Evolutionary conservation across 441 rosid genomes (phyloP).

Genomic region (Bocquillonia castaneifolia): DNA sequence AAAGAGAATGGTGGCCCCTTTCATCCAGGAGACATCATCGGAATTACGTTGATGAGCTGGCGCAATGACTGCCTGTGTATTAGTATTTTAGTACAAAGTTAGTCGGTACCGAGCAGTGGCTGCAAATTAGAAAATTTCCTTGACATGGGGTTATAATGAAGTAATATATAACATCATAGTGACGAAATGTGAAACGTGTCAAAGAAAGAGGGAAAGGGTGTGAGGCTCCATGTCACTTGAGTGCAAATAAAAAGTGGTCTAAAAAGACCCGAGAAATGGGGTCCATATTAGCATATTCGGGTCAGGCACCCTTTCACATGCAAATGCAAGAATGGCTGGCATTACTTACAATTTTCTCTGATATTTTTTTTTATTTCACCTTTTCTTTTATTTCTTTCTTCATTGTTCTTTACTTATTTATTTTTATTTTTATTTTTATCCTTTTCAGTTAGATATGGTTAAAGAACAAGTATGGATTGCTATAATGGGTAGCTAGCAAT

Average conservation of each 20-base stretch:
- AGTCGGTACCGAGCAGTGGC: no score
- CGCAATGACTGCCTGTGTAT: no score
- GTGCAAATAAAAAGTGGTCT: slow-evolving; percentile 26
- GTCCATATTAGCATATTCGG: slow-evolving; percentile 33
- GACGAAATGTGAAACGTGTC: slow-evolving; percentile 15
- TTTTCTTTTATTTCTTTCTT: no score
- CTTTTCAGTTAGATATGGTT: slow-evolving; percentile 16
- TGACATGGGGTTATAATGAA: slow-evolving; percentile 14
- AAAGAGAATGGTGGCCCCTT: no score
- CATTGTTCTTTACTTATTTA: no score
- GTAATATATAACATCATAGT: slow-evolving; percentile 26
- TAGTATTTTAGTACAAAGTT: no score
- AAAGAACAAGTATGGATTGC: slow-evolving; percentile 29
- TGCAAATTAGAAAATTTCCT: no score
- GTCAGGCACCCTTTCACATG: slow-evolving; percentile 27
- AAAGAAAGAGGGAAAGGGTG: slow-evolving; percentile 4
- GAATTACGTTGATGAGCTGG: no score
- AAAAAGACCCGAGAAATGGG: slow-evolving; percentile 35
- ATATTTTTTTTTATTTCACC: neutral
- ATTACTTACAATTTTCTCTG: neutral
- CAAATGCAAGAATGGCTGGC: slow-evolving; percentile 1
- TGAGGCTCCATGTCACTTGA: slow-evolving; percentile 28
- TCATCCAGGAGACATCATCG: no score
- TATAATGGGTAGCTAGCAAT: slow-evolving; percentile 28
- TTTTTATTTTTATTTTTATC: neutral